A percentile compares a stretch with the other conserved stretches of the same genome.
Evolutionary conservation across 768 basidiomycete genomes (phyloP).

Genomic region (Nidularia pulvinata): DNA sequence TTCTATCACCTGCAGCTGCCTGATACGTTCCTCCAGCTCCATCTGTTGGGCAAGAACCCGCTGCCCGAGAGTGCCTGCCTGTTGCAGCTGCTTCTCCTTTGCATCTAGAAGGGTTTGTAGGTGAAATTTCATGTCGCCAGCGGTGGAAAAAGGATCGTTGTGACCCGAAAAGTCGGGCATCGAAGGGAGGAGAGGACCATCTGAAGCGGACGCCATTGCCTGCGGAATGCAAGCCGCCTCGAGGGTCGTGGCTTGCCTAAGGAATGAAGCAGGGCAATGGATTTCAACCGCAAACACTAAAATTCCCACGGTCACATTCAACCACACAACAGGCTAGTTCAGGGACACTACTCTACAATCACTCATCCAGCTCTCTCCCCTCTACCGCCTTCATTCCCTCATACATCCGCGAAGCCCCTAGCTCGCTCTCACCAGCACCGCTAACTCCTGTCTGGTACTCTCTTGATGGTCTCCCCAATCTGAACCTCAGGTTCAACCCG

Average conservation of each 20-base stretch:
- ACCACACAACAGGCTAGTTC: background rate
- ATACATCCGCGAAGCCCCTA: too few relatives aligned
- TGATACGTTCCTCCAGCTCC: constrained; percentile 88
- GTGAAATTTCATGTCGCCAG: constrained; percentile 61
- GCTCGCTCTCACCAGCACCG: too few relatives aligned
- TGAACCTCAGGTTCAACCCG: too few relatives aligned
- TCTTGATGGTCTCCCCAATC: too few relatives aligned
- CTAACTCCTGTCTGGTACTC: too few relatives aligned
- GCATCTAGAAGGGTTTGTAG: constrained; percentile 76
- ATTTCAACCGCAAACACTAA: background rate
- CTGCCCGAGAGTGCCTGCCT: constrained; percentile 91
- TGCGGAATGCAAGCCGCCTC: background rate
- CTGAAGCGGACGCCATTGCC: constrained; percentile 17
- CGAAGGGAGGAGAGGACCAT: constrained; percentile 14
- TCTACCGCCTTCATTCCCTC: too few relatives aligned
- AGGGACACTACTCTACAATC: background rate
- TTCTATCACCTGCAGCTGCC: constrained; percentile 74
- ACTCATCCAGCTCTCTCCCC: too few relatives aligned
- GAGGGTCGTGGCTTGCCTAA: background rate
- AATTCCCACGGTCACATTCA: background rate
- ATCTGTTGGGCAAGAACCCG: constrained; percentile 92
- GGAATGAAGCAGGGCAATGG: background rate
- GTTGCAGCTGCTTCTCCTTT: constrained; percentile 92
- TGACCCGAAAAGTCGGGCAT: constrained; percentile 41
- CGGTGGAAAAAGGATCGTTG: constrained; percentile 39